Percentiles rank a stretch among this genome's conserved stretches.
Evolutionary conservation across 106 monocot species (phyloP).

Genomic region (Dendrobium officinale): DNA sequence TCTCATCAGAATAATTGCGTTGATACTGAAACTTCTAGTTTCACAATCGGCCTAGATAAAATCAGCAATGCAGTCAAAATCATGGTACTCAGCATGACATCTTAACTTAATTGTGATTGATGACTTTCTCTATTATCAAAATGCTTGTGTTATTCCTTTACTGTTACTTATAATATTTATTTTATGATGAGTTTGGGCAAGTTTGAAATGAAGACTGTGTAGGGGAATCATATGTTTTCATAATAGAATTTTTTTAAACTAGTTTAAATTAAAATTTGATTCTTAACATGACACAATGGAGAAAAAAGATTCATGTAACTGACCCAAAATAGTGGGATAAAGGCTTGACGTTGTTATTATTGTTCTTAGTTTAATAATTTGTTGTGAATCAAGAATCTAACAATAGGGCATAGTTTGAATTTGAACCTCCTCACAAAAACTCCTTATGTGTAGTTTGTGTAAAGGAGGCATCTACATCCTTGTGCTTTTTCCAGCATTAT

Average conservation of each 20-base stretch:
- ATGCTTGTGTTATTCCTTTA: not conserved
- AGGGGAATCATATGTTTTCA: not conserved
- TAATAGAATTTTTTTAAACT: not conserved
- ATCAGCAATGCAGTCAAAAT: slow-evolving; percentile 8
- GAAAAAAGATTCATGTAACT: no score
- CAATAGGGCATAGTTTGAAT: no score
- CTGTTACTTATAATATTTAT: slow-evolving; percentile 3
- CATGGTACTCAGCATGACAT: slow-evolving; percentile 13
- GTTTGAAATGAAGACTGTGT: not conserved
- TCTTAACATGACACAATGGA: no score
- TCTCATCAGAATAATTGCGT: slow-evolving; percentile 12
- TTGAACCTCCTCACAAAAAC: no score
- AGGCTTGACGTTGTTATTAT: no score
- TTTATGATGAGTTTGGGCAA: not conserved
- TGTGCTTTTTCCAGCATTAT: no score
- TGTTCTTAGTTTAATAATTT: not conserved
- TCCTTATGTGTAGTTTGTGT: no score
- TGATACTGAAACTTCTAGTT: not conserved
- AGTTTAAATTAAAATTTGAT: no score
- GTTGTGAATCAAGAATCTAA: not conserved
- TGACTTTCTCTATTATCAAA: not conserved
- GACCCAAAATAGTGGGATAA: no score
- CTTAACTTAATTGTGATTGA: not conserved
- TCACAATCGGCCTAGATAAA: not conserved
- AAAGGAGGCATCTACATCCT: no score